Percentiles rank a stretch among this genome's conserved stretches.
phyloP scores from a whole-genome alignment of 768 basidiomycete genomes.

The Boletus patriciae region DNA sequence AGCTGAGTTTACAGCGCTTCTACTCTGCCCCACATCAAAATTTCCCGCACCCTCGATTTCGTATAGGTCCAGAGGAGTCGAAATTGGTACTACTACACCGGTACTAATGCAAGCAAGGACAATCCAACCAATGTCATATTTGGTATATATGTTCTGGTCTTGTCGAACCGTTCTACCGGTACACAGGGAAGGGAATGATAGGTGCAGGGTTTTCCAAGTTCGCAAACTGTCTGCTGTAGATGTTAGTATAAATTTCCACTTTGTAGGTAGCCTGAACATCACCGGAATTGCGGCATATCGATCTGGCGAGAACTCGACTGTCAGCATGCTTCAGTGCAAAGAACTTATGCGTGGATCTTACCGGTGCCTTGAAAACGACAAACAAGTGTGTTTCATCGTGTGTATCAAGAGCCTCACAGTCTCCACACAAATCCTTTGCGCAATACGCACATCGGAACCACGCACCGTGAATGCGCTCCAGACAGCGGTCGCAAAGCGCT shows the following conservation, averaged over 20 bases:
- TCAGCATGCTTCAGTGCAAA: conserved; percentile 4
- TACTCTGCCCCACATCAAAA: neutral
- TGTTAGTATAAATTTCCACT: conserved; percentile 9
- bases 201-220: conserved; percentile 63
- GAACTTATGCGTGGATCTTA: conserved; percentile 34
- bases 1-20: conserved; percentile 17
- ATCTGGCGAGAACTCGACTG: conserved; percentile 42
- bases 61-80: neutral
- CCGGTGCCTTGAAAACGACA: conserved; percentile 82
- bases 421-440: conserved; percentile 80
- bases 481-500: conserved; percentile 86
- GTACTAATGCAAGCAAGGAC: conserved; percentile 2
- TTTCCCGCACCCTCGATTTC: neutral
- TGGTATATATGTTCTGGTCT: conserved; percentile 3
- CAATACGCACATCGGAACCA: conserved; percentile 95
- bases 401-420: conserved; percentile 77
- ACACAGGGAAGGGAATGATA: conserved; percentile 63
- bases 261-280: conserved; percentile 21
- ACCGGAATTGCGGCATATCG: conserved; percentile 76
- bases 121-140: neutral
- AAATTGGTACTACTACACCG: neutral
- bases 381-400: conserved; percentile 85
- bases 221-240: conserved; percentile 45
- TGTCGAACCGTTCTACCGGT: conserved; percentile 35
- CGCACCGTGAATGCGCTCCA: conserved; percentile 75